Evolutionary conservation across 1,284 basidiomycete species (phyloP), one percentile per base, ranked within the genome.

Genomic region (Filobasidium uniguttulatum): DNA sequence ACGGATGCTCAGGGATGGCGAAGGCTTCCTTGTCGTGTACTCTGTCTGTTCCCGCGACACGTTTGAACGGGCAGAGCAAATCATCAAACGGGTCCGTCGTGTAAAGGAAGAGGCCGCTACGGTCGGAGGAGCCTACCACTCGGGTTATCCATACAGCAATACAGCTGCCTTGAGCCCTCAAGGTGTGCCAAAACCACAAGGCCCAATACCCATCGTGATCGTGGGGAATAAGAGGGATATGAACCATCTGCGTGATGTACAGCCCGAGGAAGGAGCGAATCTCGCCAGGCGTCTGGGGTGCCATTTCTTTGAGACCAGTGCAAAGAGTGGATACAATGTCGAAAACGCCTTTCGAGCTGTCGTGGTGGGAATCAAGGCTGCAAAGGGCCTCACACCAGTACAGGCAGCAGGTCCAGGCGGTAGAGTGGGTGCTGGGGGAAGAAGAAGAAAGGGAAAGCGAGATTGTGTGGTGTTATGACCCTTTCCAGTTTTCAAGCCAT

Each of bases 1-100:
- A 38, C 40, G 55, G 38, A 30, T 49, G 15, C 54, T 31, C 72
- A 90, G 93, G 46, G 94, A 97, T 68, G 93, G 94, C 56, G 90
- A 98, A 73, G 94, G 93, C 9, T 98, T 98, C 72, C 83, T 99
- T 57, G 79, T 99, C 52, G 94, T 98, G 52, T 99, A 98, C 73
- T 94, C 89, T 47, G 96, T 99, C 67, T 88, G 90, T 48, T 91
- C 89, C 40, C 79, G 89, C 64, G 81, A 82, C 60, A 91, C 90
- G 23, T 97, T 96, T 60, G 87, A 96, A 62, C 85, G 91, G 29
- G 80, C 93, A 55, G 85, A 89, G 63, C 83, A 87, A 58, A 96
- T 97, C 73, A 84, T 90, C 58, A 86, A 93, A 69, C 88, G 90
- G 44, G 93, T 96, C 77, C 71, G 83, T 61, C 82, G 85, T 54